Evolutionary conservation across 1,139 yeast species (phyloP), one percentile per base, ranked within the genome.

Genomic region (Zygosaccharomyces pseudobailii): DNA sequence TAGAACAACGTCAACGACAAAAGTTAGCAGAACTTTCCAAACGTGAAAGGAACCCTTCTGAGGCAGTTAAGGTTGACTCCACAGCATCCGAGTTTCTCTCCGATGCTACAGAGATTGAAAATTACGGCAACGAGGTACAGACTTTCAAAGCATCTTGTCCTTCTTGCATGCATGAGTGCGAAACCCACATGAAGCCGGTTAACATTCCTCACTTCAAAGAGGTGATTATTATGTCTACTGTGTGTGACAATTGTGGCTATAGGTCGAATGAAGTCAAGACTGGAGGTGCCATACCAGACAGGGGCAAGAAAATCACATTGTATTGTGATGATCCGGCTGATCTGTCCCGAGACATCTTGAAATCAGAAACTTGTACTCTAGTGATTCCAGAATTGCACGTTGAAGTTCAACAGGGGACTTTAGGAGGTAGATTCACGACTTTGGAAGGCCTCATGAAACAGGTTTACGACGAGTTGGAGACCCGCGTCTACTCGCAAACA

Each of bases 371-470:
- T 19, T 92, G 97, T 72, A 86, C 92, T 6, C 67, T 94, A 69
- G 71, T 68, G 19, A 77, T 92, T 49, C 98, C 98, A 5, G 98
- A 94, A 70, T 75, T 94, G 51, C 81, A 80, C 63, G 77, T 94
- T 57, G 98, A 94, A 67, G 79, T 94, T 58, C 88, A 94, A 13
- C 94, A 96, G 34, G 98, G 99, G 52, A 94, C 99, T 10, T 75
- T 94, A 47, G 99, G 99, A 52, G 98, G 99, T 46, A 79, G 98
- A 64, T 94, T 94, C 73, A 94, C 98, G 41, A 94, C 99, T 20
- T 73, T 92, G 56, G 98, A 92, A 71, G 99, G 99, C 51, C 75
- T 94, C 51, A 72, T 94, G 55, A 76, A 80, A 42, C 97, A 94
- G 69, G 97, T 92, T 19, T 74, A 80, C 57, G 96, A 88, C 52